Evolutionary conservation across 495 filamentous ascomycete species (phyloP).

Genomic region (Xylaria nigripes): DNA sequence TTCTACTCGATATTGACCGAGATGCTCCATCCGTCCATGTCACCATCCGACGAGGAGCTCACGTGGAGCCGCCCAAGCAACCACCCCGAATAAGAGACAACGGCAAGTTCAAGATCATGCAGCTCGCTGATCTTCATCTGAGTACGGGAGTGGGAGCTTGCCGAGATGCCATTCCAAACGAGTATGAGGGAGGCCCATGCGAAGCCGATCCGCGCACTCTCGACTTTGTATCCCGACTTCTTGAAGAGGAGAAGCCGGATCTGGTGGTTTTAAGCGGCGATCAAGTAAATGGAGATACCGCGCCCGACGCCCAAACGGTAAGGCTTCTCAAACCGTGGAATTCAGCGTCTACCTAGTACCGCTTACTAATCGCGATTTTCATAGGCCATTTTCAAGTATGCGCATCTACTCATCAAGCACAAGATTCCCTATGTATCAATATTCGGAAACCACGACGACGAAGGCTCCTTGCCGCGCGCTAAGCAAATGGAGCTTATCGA

Average conservation of each 20-base stretch:
- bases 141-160: conserved; percentile 81
- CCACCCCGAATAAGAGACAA: conserved; percentile 76
- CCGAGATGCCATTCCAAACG: conserved; percentile 70
- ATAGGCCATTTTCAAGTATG: conserved; percentile 86
- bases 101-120: conserved; percentile 96
- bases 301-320: conserved; percentile 80
- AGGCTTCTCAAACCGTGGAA: conserved; percentile 4
- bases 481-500: conserved; percentile 79
- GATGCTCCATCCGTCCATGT: conserved; percentile 61
- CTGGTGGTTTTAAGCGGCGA: conserved; percentile 86
- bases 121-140: conserved; percentile 83
- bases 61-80: conserved; percentile 50
- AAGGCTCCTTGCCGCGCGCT: conserved; percentile 67
- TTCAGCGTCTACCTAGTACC: background rate
- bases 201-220: conserved; percentile 88
- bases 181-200: conserved; percentile 64
- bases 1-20: conserved; percentile 55
- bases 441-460: conserved; percentile 96
- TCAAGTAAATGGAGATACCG: conserved; percentile 89
- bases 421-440: conserved; percentile 90
- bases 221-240: conserved; percentile 71
- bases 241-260: conserved; percentile 89
- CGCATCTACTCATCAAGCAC: conserved; percentile 73
- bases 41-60: conserved; percentile 64
- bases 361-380: conserved; percentile 5